A percentile compares a stretch with the other conserved stretches of the same genome.
Conservation (phyloP, 371 early-diverging fungal genomes). For the Dinochytrium kinnereticum region DNA sequence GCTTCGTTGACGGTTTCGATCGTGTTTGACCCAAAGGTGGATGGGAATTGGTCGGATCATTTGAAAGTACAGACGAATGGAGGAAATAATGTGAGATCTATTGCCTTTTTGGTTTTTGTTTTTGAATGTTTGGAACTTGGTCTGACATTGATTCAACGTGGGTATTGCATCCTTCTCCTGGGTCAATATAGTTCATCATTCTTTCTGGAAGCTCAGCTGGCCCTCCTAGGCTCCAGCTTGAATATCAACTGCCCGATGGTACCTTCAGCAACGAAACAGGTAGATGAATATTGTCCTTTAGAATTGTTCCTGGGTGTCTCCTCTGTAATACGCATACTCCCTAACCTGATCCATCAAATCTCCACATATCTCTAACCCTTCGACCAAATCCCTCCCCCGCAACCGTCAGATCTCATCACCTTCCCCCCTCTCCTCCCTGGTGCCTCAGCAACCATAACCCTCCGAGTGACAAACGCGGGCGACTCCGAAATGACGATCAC, state of each 20-base stretch:
- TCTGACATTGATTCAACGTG: no score
- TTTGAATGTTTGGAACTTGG: no score
- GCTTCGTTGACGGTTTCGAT: neutral
- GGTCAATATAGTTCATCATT: neutral
- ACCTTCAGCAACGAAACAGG: slow-evolving; percentile 1
- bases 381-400: no score
- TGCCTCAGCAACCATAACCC: neutral
- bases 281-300: no score
- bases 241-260: neutral
- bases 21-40: neutral
- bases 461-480: slow-evolving; percentile 8
- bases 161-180: neutral
- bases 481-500: neutral
- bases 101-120: neutral
- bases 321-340: no score
- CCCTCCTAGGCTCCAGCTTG: slow-evolving; percentile 1
- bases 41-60: neutral
- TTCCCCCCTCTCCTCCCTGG: neutral
- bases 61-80: slow-evolving; percentile 3
- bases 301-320: no score
- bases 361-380: no score
- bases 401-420: no score
- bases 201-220: neutral
- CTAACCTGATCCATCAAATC: no score
- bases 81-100: neutral